Base-by-base conservation (phyloP, 306 rosid genomes). In the Argentina anserina region DNA sequence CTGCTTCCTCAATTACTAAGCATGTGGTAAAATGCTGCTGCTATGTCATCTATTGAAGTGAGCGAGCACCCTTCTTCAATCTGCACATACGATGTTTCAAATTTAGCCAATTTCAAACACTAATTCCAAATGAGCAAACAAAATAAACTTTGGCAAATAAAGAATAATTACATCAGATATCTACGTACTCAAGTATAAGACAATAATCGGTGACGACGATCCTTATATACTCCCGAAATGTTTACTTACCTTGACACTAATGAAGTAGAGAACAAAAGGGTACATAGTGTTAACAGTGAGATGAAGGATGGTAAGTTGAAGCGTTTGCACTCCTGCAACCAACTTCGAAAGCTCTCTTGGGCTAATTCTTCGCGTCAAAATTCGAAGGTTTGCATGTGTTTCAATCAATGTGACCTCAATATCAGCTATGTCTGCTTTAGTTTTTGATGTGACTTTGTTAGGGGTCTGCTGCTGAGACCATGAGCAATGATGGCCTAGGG, bases 341-440 rank as follows among this genome's bases (percentile, higher is more conserved):
- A 93, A 42, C 82, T 86, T 89, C 7, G 85, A 75, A 59, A 91
- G 81, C 67, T 86, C 92, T 39, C 70, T 82, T 3, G 77, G 86
- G 75, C 82, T 86, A 21, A 36, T 85, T 80, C 75, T 85, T 55
- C 79, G 78, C 0, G 90, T 83, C 25, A 90, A 84, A 26, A 93
- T 89, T 83, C 93, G 80, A 49, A 93, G 88, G 76, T 80, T 93
- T 71, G 97, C 97, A 75, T 93, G 97, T 29, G 91, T 93, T 77
- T 93, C 98, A 36, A 89, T 90, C 81, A 93, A 74, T 20, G 97
- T 90, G 9, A 93, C 97, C 82, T 93, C 98, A 76, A 93, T 88
- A 29, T 93, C 97, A 55, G 97, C 98, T 23, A 84, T 81, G 59
- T 90, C 84, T 61, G 90, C 94, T 34, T 84, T 78, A 26, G 81